These are phyloP conservation scores for Polymyxa betae DNA, from an alignment of 208 protist genomes.

Conservation along the genomic window DNA sequence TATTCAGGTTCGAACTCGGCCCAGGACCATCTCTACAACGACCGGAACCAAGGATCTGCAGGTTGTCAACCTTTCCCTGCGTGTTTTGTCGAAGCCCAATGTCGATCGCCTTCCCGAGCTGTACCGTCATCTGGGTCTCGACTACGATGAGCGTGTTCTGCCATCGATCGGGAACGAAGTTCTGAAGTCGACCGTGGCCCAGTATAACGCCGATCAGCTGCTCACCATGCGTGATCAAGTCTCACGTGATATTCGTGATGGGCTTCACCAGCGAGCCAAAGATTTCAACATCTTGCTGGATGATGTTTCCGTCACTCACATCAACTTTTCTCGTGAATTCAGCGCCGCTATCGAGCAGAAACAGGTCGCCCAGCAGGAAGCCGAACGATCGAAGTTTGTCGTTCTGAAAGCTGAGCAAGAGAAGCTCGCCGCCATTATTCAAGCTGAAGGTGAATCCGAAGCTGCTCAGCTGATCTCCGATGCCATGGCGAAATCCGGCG, in stretches of 20 bases:
- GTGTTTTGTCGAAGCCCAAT: constrained; percentile 93
- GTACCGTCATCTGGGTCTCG: constrained; percentile 88
- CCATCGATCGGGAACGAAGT: constrained; percentile 98
- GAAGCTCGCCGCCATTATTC: constrained; percentile 61
- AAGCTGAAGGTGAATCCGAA: constrained; percentile 71
- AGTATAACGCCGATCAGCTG: constrained; percentile 97
- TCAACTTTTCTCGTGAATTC: constrained; percentile 73
- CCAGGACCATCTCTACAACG: constrained; percentile 71
- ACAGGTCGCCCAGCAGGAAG: constrained; percentile 81
- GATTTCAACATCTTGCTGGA: constrained; percentile 95
- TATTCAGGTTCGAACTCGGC: constrained; percentile 77
- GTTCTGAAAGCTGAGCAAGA: constrained; percentile 66
- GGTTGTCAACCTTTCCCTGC: constrained; percentile 96
- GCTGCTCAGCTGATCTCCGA: constrained; percentile 64
- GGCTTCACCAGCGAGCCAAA: constrained; percentile 81
- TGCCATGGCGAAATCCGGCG: constrained; percentile 67
- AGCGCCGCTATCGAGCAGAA: constrained; percentile 76
- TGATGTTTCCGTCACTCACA: constrained; percentile 89
- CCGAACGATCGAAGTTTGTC: constrained; percentile 73
- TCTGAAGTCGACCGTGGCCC: constrained; percentile 94
- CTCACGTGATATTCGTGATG: constrained; percentile 52
- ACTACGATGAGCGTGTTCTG: constrained; percentile 96
- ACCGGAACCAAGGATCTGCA: constrained; percentile 81
- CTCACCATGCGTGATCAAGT: constrained; percentile 92
- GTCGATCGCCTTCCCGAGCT: constrained; percentile 86